Conservation (phyloP, 2,329 filamentous ascomycete species). For the Ceratocystis cubensis region DNA sequence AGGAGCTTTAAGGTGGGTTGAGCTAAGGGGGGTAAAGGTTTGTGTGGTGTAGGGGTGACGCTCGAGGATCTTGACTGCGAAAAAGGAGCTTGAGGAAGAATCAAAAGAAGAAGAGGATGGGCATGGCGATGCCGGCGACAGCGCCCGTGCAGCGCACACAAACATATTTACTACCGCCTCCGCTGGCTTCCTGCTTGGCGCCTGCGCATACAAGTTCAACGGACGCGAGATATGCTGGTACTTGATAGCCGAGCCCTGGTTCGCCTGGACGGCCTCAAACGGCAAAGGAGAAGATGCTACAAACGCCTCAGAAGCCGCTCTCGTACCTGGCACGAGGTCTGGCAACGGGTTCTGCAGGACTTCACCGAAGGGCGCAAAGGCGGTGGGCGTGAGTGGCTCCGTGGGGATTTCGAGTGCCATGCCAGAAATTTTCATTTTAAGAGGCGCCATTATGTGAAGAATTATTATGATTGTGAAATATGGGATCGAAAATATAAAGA, state of each 20-base stretch:
- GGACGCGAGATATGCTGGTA: slow-evolving; percentile 69
- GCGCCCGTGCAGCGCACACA: slow-evolving; percentile 46
- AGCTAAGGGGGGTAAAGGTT: slow-evolving; percentile 70
- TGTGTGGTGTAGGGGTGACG: slow-evolving; percentile 90
- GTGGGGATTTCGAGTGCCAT: slow-evolving; percentile 35
- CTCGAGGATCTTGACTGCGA: slow-evolving; percentile 63
- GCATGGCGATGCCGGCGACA: slow-evolving; percentile 20
- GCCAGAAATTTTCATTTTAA: slow-evolving; percentile 4
- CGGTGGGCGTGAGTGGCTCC: slow-evolving; percentile 51
- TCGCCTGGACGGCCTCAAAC: slow-evolving; percentile 47
- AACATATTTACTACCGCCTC: slow-evolving; percentile 75
- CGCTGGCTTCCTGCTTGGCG: slow-evolving; percentile 45
- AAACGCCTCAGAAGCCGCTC: slow-evolving; percentile 15
- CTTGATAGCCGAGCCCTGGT: slow-evolving; percentile 82
- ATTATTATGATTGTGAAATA: too few relatives aligned
- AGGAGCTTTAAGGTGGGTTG: slow-evolving; percentile 23
- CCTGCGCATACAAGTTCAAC: slow-evolving; percentile 54
- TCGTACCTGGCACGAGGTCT: slow-evolving; percentile 29
- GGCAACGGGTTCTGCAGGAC: slow-evolving; percentile 64
- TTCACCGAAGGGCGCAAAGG: slow-evolving; percentile 71
- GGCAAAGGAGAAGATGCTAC: slow-evolving; percentile 26
- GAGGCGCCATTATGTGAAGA: slow-evolving; percentile 1
- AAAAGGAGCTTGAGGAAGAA: slow-evolving; percentile 29
- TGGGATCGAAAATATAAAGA: neutral
- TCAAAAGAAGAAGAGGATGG: slow-evolving; percentile 3